Evolutionary conservation across 2,329 filamentous ascomycete genomes (phyloP), one percentile per base, ranked within the genome.

Genomic region (Penicillium italicum): DNA sequence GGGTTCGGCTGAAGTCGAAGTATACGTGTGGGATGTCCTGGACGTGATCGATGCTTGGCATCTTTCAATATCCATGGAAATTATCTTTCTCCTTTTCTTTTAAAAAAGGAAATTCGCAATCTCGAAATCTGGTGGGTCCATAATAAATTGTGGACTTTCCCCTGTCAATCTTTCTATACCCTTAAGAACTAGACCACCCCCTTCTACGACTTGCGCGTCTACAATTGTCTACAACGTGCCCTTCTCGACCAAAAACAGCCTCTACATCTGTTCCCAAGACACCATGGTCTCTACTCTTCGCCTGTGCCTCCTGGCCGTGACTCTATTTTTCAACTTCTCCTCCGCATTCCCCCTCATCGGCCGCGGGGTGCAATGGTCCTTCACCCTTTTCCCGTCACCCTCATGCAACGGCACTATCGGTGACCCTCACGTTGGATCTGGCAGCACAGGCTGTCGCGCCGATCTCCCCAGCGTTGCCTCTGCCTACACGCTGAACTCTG

Each of bases 381-480:
- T 66, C 50, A 54, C 63, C 7, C 57, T 66, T 0, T 65, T 57
- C 53, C 61, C 59, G 10, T 56, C 57, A 28, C 24, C 52, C 12
- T 41, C 54, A 24, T 66, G 63, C 55, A 60, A 60, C 16, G 53
- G 51, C 18, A 57, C 54, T 2, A 30, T 42, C 4, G 55, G 50
- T 24, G 59, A 65, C 41, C 40, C 53, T 14, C 58, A 66, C 31
- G 28, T 52, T 14, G 63, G 62, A 31, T 48, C 45, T 18, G 63
- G 63, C 20, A 65, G 63, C 48, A 66, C 63, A 12, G 62, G 62
- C 41, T 66, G 63, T 42, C 63, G 63, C 44, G 63, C 63, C 16
- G 45, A 66, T 44, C 45, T 66, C 4, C 30, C 46, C 57, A 56
- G 42, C 37, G 58, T 64, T 22, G 63, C 63, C 43, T 58, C 62